Evolutionary conservation across 768 basidiomycete species (phyloP).

Genomic region (Ramaria sp.): DNA sequence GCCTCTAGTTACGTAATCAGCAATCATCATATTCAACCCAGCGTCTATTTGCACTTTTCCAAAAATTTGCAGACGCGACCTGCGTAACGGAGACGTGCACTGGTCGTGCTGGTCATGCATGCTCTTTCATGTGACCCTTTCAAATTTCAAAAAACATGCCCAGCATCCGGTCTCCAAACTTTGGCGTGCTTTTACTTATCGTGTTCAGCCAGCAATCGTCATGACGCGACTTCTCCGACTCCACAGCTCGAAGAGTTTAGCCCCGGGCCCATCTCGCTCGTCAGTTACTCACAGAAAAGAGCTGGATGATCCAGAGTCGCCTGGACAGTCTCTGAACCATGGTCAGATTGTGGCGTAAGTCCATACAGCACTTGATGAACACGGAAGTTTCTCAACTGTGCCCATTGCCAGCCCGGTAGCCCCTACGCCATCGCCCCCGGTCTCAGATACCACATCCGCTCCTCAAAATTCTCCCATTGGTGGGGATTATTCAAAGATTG

Average conservation of each 20-base stretch:
- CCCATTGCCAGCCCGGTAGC: too few species aligned
- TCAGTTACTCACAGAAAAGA: background rate
- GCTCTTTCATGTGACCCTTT: background rate
- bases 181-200: background rate
- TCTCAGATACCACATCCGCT: too few species aligned
- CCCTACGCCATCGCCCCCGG: too few species aligned
- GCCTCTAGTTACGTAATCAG: too few species aligned
- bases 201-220: background rate
- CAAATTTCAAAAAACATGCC: background rate
- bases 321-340: too few species aligned
- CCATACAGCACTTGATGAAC: too few species aligned
- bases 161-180: background rate
- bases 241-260: background rate
- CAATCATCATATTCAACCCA: too few species aligned
- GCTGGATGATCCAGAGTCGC: too few species aligned
- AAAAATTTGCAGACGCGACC: background rate
- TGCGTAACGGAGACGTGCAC: background rate
- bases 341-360: too few species aligned
- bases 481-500: too few species aligned
- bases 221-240: background rate
- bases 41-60: background rate
- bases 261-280: background rate
- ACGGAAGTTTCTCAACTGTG: too few species aligned
- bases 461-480: too few species aligned
- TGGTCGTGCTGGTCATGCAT: slow-evolving; percentile 2